Percentiles rank a stretch among this genome's conserved stretches.
Evolutionary conservation across 2,329 filamentous ascomycete species (phyloP).

Genomic region (Fusarium kyushuense): DNA sequence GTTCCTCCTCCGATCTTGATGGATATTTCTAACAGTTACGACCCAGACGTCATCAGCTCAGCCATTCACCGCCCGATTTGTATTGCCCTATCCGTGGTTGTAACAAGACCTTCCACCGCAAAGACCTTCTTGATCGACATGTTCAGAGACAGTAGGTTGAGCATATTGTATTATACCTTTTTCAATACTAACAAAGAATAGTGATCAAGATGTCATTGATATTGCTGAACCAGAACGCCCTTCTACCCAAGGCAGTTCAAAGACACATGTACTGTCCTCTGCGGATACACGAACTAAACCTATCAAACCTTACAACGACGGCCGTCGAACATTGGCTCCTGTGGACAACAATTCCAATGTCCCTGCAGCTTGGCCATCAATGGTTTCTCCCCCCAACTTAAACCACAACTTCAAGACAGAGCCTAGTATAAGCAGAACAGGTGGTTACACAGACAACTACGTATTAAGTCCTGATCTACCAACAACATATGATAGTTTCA

Average conservation of each 20-base stretch:
- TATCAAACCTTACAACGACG: slow-evolving; percentile 12
- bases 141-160: slow-evolving; percentile 54
- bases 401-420: slow-evolving; percentile 26
- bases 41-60: slow-evolving; percentile 69
- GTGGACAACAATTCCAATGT: slow-evolving; percentile 26
- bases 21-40: slow-evolving; percentile 43
- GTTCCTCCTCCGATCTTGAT: slow-evolving; percentile 28
- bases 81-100: slow-evolving; percentile 66
- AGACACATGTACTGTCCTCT: slow-evolving; percentile 33
- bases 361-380: slow-evolving; percentile 42
- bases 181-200: slow-evolving; percentile 33
- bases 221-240: slow-evolving; percentile 11
- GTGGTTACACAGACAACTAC: slow-evolving; percentile 44
- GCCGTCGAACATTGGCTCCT: slow-evolving; percentile 23
- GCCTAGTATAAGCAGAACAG: slow-evolving; percentile 32
- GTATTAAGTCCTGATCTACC: slow-evolving; percentile 39
- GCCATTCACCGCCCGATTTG: slow-evolving; percentile 66
- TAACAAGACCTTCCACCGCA: slow-evolving; percentile 68
- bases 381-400: slow-evolving; percentile 19
- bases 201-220: slow-evolving; percentile 39
- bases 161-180: background rate
- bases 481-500: slow-evolving; percentile 27
- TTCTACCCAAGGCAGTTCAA: slow-evolving; percentile 30
- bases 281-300: slow-evolving; percentile 1
- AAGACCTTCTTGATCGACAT: slow-evolving; percentile 71